phyloP scores from a whole-genome alignment of 2,329 filamentous ascomycete species.

The Colletotrichum karsti region DNA sequence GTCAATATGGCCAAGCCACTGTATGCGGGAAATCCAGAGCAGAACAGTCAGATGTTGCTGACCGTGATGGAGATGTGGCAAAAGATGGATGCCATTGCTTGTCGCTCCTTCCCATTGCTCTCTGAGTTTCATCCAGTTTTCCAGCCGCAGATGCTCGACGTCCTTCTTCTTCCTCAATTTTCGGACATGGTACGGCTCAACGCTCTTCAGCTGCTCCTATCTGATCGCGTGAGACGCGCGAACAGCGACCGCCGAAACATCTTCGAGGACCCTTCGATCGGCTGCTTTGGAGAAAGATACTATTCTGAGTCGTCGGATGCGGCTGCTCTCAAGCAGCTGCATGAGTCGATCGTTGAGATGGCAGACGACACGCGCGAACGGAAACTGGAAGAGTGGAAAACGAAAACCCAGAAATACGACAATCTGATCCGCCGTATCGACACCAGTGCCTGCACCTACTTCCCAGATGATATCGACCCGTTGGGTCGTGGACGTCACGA shows the following conservation, averaged over 20 bases:
- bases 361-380: slow-evolving; percentile 27
- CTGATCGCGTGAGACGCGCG: slow-evolving; percentile 37
- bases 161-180: slow-evolving; percentile 57
- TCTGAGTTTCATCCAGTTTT: slow-evolving; percentile 61
- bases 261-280: slow-evolving; percentile 49
- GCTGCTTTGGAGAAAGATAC: slow-evolving; percentile 37
- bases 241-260: slow-evolving; percentile 46
- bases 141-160: slow-evolving; percentile 56
- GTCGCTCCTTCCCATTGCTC: slow-evolving; percentile 54
- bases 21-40: slow-evolving; percentile 55
- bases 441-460: slow-evolving; percentile 40
- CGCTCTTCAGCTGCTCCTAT: slow-evolving; percentile 45
- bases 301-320: slow-evolving; percentile 34
- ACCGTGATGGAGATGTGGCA: slow-evolving; percentile 66
- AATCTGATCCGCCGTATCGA: slow-evolving; percentile 39
- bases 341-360: slow-evolving; percentile 33
- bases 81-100: slow-evolving; percentile 59
- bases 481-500: slow-evolving; percentile 33
- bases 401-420: slow-evolving; percentile 40
- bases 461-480: slow-evolving; percentile 31
- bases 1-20: slow-evolving; percentile 39
- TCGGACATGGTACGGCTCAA: slow-evolving; percentile 60
- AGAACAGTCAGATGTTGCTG: slow-evolving; percentile 62
- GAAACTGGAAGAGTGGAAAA: slow-evolving; percentile 44
- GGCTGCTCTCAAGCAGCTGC: slow-evolving; percentile 24